Percentiles rank a stretch among this genome's conserved stretches.
These are phyloP conservation scores for Obelidium mucronatum DNA, from an alignment of 192 early-diverging fungal genomes.

Conservation along the genomic window DNA sequence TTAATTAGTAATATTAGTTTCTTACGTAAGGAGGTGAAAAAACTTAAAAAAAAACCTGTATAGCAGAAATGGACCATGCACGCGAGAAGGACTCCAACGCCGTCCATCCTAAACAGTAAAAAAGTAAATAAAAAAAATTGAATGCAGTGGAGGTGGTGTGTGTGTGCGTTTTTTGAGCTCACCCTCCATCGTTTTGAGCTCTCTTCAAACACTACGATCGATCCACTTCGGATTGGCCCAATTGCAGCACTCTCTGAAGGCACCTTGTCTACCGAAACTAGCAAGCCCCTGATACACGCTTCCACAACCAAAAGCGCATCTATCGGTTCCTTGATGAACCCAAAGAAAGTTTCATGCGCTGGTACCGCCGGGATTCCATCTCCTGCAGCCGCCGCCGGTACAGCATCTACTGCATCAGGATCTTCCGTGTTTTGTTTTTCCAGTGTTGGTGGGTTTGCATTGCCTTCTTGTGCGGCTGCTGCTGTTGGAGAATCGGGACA, in stretches of 20 bases:
- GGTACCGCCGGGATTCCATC: no score
- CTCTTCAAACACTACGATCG: slow-evolving; percentile 28
- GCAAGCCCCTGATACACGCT: slow-evolving; percentile 9
- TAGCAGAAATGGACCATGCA: slow-evolving; percentile 32
- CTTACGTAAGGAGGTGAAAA: background rate
- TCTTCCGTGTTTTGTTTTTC: no score
- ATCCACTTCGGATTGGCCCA: slow-evolving; percentile 18
- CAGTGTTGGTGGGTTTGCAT: no score
- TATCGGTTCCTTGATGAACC: slow-evolving; percentile 30
- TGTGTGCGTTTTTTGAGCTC: background rate
- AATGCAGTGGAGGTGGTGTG: background rate
- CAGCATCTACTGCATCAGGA: no score
- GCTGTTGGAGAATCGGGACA: no score
- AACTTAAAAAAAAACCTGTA: slow-evolving; percentile 18
- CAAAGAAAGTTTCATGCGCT: slow-evolving; percentile 29
- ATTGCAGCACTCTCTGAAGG: background rate
- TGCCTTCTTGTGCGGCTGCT: no score
- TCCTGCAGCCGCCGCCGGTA: no score
- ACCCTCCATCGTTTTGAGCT: slow-evolving; percentile 30
- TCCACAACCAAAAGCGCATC: slow-evolving; percentile 30
- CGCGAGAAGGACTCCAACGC: slow-evolving; percentile 22
- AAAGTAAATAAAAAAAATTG: no score
- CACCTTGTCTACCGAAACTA: slow-evolving; percentile 12
- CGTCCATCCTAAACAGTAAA: slow-evolving; percentile 31
- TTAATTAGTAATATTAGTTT: background rate